Percentiles rank a stretch among this genome's conserved stretches.
Evolutionary conservation across 2,329 filamentous ascomycete species (phyloP).

Genomic region (Shiraia bambusicola): DNA sequence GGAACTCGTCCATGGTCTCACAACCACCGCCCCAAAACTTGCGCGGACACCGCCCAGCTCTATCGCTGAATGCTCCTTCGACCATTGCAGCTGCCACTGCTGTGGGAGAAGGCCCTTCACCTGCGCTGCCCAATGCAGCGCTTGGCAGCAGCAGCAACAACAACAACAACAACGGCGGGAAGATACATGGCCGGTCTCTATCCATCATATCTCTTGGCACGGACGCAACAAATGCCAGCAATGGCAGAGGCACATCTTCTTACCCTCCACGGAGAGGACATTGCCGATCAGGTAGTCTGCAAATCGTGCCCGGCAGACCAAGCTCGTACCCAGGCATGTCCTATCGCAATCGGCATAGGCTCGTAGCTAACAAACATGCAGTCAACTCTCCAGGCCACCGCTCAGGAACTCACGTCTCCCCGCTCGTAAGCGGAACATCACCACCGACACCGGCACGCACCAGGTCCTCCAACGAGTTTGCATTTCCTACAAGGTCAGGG

Average conservation of each 20-base stretch:
- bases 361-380: slow-evolving; percentile 22
- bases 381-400: slow-evolving; percentile 35
- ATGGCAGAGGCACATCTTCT: slow-evolving; percentile 26
- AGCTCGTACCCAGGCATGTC: slow-evolving; percentile 37
- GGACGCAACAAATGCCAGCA: slow-evolving; percentile 40
- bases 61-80: slow-evolving; percentile 59
- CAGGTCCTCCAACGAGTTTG: slow-evolving; percentile 22
- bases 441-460: slow-evolving; percentile 39
- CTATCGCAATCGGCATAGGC: slow-evolving; percentile 1
- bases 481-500: slow-evolving; percentile 32
- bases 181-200: slow-evolving; percentile 49
- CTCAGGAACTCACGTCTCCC: slow-evolving; percentile 45
- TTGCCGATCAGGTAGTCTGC: slow-evolving; percentile 76
- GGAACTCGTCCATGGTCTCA: slow-evolving; percentile 40
- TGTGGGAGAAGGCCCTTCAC: slow-evolving; percentile 27
- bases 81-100: slow-evolving; percentile 2
- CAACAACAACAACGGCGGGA: slow-evolving; percentile 30
- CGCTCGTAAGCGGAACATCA: slow-evolving; percentile 44
- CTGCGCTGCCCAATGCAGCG: slow-evolving; percentile 20
- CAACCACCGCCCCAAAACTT: slow-evolving; percentile 39
- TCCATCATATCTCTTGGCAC: slow-evolving; percentile 54
- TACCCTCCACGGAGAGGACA: slow-evolving; percentile 64
- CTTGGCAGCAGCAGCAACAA: no score
- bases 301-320: slow-evolving; percentile 60
- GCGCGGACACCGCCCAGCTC: slow-evolving; percentile 65